These are phyloP conservation scores for Paecilomyces sp. DNA, from an alignment of 2,329 filamentous ascomycete species.

Conservation along the genomic window DNA sequence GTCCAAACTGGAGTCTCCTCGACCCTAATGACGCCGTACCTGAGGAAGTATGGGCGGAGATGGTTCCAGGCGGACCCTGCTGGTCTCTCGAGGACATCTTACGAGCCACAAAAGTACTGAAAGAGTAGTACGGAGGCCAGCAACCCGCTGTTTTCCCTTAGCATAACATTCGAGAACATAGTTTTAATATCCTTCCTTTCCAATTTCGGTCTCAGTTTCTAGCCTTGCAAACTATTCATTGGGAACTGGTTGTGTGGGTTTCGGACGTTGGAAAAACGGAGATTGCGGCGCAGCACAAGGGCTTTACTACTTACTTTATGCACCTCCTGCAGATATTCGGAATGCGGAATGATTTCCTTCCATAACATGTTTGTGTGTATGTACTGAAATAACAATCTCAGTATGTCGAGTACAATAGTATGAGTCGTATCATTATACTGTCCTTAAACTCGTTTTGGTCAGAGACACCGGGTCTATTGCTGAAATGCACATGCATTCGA, in stretches of 20 bases:
- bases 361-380: neutral
- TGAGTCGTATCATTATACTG: neutral
- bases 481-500: no score
- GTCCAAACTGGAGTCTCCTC: conserved; percentile 79
- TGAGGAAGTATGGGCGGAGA: conserved; percentile 61
- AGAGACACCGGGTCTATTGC: no score
- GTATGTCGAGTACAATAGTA: neutral
- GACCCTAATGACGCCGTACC: conserved; percentile 52
- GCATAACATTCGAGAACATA: neutral
- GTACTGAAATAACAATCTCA: neutral
- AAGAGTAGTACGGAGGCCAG: conserved; percentile 6
- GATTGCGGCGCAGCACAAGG: neutral
- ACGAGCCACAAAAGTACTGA: conserved; percentile 24
- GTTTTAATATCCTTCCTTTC: neutral
- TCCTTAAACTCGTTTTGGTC: neutral
- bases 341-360: neutral
- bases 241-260: neutral
- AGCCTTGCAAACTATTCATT: neutral
- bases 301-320: neutral
- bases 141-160: neutral
- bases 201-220: neutral
- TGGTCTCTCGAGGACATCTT: conserved; percentile 61
- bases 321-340: neutral
- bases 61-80: conserved; percentile 58
- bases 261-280: neutral